Base-by-base conservation (phyloP, 129 eudicot species). In the Flaveria ramosissima region DNA sequence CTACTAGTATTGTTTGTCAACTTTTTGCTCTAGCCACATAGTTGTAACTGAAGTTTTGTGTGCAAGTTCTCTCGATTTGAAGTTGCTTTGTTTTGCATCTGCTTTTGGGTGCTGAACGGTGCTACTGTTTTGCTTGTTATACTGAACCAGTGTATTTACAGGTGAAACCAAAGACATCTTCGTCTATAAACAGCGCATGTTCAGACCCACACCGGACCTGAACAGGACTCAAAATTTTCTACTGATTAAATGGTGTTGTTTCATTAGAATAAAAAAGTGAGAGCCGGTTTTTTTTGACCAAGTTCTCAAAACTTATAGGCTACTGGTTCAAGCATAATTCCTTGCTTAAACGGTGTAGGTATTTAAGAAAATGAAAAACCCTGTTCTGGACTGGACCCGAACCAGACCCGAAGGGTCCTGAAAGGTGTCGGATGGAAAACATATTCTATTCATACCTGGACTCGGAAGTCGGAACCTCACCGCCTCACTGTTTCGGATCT, bases 151-250 rank as follows among this genome's bases (percentile, higher is more conserved):
- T 60, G 67, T 12, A 60, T 60, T 60, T 60, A 26, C 12, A 62
- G 68, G 68, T 62, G 68, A 62, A 62, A 62, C 68, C 43, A 62
- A 62, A 27, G 68, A 62, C 68, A 62, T 27, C 67, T 24, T 59
- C 42, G 3, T 62, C 68, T 62, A 30, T 62, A 62, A 62, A 26
- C 68, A 26, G 68, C 6, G 45, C 68, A 13, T 13, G 45, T 62
- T 16, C 21, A 42, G 45, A 30, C 68, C 3, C 11, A 26, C 14
- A 62, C 68, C 19, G 20, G 68, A 27, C 45, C 39, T 60, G 9
- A 24, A 21, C 64, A 57, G 32, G 64, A 57, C 30, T 57, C 14
- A 10, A 53, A 53, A 53, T 8, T 53, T n/a, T 27, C 16, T 57
- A 20, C 64, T 21, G 64, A 21, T 57, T 57, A 21, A 21, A 11